phyloP scores from a whole-genome alignment of 179 eudicot species.

The Amaranthus tricolor region DNA sequence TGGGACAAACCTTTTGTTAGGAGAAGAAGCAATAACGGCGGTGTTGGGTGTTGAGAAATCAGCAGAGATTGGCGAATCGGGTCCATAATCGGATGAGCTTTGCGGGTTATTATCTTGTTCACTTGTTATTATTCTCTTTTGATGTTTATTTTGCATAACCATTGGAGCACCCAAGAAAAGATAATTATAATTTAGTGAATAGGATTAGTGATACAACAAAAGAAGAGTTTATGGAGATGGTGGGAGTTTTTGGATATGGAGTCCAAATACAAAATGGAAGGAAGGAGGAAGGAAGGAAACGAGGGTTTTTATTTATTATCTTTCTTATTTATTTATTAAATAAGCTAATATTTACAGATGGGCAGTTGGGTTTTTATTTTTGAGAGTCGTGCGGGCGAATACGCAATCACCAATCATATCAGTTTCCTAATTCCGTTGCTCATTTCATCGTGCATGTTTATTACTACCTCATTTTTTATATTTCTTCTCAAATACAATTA shows the following conservation, averaged over 20 bases:
- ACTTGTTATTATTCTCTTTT: conserved; percentile 2
- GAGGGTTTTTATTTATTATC: neutral
- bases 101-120: conserved; percentile 31
- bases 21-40: conserved; percentile 19
- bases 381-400: conserved; percentile 41
- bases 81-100: conserved; percentile 32
- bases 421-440: no score
- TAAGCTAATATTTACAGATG: conserved; percentile 36
- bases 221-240: no score
- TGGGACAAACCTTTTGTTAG: conserved; percentile 29
- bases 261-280: no score
- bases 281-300: no score
- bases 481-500: no score
- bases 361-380: conserved; percentile 23
- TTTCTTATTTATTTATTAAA: conserved; percentile 9
- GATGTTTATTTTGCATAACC: conserved; percentile 24
- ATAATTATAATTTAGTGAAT: no score
- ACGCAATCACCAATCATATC: conserved; percentile 29
- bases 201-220: no score
- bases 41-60: conserved; percentile 18
- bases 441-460: no score
- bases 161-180: neutral
- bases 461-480: no score
- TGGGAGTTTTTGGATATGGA: no score
- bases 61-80: conserved; percentile 30